Base-by-base conservation (phyloP, 1,139 yeast species). In the Citeromyces hawaiiensis region DNA sequence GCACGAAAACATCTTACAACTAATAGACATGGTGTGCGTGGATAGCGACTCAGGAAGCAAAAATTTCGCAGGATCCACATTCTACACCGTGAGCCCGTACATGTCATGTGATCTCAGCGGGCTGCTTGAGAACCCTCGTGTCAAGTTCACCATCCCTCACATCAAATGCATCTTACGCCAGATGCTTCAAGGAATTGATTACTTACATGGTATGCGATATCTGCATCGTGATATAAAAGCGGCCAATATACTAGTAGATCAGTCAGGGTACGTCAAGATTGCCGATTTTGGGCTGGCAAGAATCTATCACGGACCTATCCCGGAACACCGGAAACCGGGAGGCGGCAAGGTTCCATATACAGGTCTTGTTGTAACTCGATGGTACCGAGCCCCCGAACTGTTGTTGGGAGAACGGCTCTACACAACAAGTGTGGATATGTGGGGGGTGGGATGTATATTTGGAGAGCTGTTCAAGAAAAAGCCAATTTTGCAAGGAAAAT, bases 361-460 rank as follows among this genome's bases (percentile, higher is more conserved):
- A 0, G 88, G 86, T 3, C 70, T 87, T 45, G 98, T 91, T 3
- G 97, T 91, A 18, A 91, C 98, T 0, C 64, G 98, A 49, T 91
- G 98, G 98, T 91, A 93, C 58, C 68, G 99, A 43, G 94, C 98
- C 1, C 98, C 97, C 0, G 96, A 91, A 56, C 67, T 91, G 17
- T 68, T 91, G 18, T 60, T 91, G 40, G 96, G 96, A 2, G 95
- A 87, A 49, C 66, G 82, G 45, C 66, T 71, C 44, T 91, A 91
- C 54, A 87, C 97, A 2, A 83, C 96, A 0, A 94, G 97, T 0
- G 88, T 91, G 15, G 96, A 91, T 59, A 70, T 91, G 60, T 91
- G 98, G 98, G 97, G 97, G 1, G 74, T 85, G 10, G 98, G 98
- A 2, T 93, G 98, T 61, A 94, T 93, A 0, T 79, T 93, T 57